phyloP scores from a whole-genome alignment of 1,284 basidiomycete genomes.

The Ganoderma lingzhi region DNA sequence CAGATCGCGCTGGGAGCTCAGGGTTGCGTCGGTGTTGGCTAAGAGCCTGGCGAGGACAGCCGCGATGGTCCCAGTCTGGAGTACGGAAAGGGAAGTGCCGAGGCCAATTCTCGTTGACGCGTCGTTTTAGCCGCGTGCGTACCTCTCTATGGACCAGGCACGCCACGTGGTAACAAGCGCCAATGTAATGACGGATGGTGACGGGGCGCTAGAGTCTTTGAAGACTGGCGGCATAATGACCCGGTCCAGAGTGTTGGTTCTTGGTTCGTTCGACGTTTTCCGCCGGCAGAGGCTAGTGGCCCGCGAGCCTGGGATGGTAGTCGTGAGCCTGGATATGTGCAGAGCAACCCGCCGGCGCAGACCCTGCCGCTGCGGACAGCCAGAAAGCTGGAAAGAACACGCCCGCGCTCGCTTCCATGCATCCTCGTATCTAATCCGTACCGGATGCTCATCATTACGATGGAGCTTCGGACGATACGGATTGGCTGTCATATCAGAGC shows the following conservation, averaged over 20 bases:
- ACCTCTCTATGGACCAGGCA: background rate
- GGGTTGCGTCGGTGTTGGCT: background rate
- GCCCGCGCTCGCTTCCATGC: conserved; percentile 3
- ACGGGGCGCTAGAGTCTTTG: background rate
- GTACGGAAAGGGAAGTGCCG: background rate
- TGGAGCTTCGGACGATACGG: background rate
- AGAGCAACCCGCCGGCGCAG: background rate
- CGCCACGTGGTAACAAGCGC: background rate
- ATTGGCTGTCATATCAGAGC: background rate
- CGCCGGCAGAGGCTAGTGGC: background rate
- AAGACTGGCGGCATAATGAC: background rate
- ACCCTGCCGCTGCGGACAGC: background rate
- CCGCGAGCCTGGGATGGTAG: background rate
- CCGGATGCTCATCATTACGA: background rate
- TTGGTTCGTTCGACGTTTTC: background rate
- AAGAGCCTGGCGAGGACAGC: background rate
- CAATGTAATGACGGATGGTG: background rate
- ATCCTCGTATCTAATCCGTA: background rate
- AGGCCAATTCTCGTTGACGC: background rate
- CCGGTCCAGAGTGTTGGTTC: background rate
- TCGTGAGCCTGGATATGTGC: background rate
- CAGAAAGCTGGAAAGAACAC: background rate
- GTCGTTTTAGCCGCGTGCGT: too few relatives aligned
- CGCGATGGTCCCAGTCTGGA: background rate
- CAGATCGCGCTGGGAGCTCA: background rate